Conservation (phyloP, 129 eudicot species). For the Flaveria trinervia region DNA sequence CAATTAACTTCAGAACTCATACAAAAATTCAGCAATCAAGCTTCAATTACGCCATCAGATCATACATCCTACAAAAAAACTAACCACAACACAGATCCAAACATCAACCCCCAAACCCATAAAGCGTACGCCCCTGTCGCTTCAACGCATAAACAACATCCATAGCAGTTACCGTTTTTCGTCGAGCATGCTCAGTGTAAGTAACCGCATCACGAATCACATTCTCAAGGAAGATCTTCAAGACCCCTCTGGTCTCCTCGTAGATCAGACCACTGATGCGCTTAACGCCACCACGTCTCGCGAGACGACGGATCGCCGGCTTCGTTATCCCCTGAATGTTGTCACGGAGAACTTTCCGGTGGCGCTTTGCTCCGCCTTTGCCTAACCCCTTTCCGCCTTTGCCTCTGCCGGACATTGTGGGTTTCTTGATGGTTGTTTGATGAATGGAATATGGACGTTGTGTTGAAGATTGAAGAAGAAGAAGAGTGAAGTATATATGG, state of each 20-base stretch:
- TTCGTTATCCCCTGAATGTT: neutral
- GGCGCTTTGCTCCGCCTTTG: neutral
- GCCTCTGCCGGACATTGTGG: constrained; percentile 2
- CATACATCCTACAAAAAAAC: neutral
- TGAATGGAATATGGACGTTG: too few species aligned
- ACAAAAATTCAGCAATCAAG: neutral
- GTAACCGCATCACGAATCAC: constrained; percentile 1
- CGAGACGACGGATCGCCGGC: constrained; percentile 1
- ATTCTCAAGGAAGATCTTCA: constrained; percentile 1
- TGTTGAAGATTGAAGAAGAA: neutral
- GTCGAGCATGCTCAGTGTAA: neutral
- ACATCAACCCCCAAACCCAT: constrained; percentile 7
- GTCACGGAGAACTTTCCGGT: constrained; percentile 5
- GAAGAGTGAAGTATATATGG: neutral
- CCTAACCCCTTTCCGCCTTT: neutral
- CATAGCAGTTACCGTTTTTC: neutral
- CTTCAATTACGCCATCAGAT: neutral
- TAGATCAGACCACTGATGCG: constrained; percentile 1
- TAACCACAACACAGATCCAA: neutral
- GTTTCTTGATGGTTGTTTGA: neutral
- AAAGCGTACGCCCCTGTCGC: neutral
- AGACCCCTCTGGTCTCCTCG: neutral
- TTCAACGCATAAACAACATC: neutral
- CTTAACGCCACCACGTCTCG: neutral
- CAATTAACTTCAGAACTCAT: too few species aligned